A percentile compares a stretch with the other conserved stretches of the same genome.
phyloP scores from a whole-genome alignment of 1,284 basidiomycete species.

The Marasmius oreades region DNA sequence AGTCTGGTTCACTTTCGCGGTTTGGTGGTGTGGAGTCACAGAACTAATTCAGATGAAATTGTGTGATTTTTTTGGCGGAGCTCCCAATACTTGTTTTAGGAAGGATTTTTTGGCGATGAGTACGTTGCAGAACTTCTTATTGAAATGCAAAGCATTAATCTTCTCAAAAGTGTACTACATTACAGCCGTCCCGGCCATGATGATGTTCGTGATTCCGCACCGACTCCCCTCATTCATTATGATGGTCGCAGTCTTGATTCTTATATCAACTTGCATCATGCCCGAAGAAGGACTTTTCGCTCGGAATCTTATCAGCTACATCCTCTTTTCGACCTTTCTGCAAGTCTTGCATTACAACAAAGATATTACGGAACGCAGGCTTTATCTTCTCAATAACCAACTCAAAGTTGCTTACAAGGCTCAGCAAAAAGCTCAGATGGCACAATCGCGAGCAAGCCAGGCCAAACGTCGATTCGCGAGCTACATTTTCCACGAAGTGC shows the following conservation, averaged over 20 bases:
- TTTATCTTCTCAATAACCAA: conserved; percentile 48
- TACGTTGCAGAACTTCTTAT: conserved; percentile 10
- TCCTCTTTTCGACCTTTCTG: conserved; percentile 26
- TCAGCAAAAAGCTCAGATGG: conserved; percentile 49
- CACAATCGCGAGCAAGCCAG: conserved; percentile 39
- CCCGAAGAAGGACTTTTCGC: conserved; percentile 25
- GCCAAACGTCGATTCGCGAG: conserved; percentile 27
- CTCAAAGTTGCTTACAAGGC: conserved; percentile 43
- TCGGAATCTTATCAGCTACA: conserved; percentile 23
- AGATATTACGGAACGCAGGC: conserved; percentile 37
- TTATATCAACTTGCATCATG: conserved; percentile 21
- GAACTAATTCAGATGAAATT: conserved; percentile 23
- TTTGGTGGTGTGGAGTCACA: conserved; percentile 28
- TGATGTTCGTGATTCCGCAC: conserved; percentile 24
- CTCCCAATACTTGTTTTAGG: not conserved
- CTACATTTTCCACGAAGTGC: conserved; percentile 34
- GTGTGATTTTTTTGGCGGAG: conserved; percentile 20
- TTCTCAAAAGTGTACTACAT: conserved; percentile 18
- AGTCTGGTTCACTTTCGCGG: conserved; percentile 24
- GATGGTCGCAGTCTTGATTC: conserved; percentile 19
- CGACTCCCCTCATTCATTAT: conserved; percentile 21
- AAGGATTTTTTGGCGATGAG: conserved; percentile 24
- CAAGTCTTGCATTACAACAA: conserved; percentile 30
- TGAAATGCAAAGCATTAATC: not conserved
- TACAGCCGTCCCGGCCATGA: conserved; percentile 21